Base-by-base conservation (phyloP, 192 early-diverging fungal species). In the Allomyces macrogynus region DNA sequence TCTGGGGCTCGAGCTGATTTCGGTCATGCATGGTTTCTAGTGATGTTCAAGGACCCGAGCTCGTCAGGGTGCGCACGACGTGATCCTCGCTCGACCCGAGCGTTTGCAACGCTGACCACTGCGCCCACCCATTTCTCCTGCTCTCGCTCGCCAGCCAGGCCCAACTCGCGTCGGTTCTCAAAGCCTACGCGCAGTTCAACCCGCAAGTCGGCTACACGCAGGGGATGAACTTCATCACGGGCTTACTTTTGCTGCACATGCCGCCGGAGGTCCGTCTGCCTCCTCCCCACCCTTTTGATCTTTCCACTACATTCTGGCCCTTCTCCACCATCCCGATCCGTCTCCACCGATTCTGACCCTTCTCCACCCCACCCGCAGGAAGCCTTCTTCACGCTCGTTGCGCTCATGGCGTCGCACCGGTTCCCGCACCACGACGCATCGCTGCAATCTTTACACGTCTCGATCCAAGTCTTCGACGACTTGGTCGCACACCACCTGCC, bases 131-230 rank as follows among this genome's bases (percentile, higher is more conserved):
- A 40, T 8, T 7, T 40, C 32, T 40, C 32, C 32, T 40, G 32
- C 5, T 40, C 32, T 40, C 7, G 3, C 32, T 40, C 7, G 32
- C n/a, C 61, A 77, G 92, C 1, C 91, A 92, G 73, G 74, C 73
- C 40, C 86, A 91, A 71, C 72, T 97, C 24, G 77, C 83, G n/a
- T 77, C 78, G 5, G 76, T 96, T 5, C 75, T 97, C 24, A 80
- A 83, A 44, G 89, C 89, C 0, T 97, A 93, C 67, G 88, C 93
- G 1, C 82, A 90, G 23, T 88, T 93, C 74, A 90, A 96, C 67
- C 79, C 80, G 4, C 68, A 75, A 24, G 73, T 96, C 10, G 95
- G 92, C 27, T 97, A 97, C 73, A 95, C 92, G 70, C 95, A 95
- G 71, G 95, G 95, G 1, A 57, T 57, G 49, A 57, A 57, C 49